Evolutionary conservation across 345 rosid genomes (phyloP).

Genomic region (Turnera subulata): DNA sequence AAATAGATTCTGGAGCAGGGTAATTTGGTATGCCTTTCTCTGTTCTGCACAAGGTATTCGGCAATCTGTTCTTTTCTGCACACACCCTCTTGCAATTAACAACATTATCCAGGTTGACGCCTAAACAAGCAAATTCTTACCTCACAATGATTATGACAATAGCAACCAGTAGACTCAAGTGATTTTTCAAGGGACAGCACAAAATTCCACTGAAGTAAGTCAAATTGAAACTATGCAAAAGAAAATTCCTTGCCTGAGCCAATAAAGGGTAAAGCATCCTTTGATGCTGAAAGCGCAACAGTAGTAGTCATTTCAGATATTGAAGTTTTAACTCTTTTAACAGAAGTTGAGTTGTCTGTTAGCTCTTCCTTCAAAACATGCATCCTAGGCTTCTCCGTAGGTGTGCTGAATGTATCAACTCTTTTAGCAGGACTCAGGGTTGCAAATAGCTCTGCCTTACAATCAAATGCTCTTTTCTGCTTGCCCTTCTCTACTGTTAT

Average conservation of each 20-base stretch:
- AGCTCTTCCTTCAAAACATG: constrained; percentile 5
- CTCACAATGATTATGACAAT: background rate
- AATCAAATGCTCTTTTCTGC: no score
- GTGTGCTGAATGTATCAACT: background rate
- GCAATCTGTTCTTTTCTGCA: no score
- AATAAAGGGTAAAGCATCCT: background rate
- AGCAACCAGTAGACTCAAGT: background rate
- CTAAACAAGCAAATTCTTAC: constrained; percentile 1
- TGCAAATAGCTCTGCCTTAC: background rate
- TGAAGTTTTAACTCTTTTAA: constrained; percentile 3
- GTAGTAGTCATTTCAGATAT: background rate
- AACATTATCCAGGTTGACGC: background rate
- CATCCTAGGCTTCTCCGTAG: background rate
- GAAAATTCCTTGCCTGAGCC: constrained; percentile 8
- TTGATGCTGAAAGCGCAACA: background rate
- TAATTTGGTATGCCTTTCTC: no score
- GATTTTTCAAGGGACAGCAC: background rate
- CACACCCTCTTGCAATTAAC: no score
- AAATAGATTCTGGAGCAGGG: no score
- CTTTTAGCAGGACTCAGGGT: background rate
- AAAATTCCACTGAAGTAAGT: background rate
- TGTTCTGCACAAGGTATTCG: no score
- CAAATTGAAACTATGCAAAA: background rate
- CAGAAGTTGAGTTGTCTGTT: background rate
- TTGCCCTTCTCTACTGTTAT: background rate